Base-by-base conservation (phyloP, 1,284 basidiomycete species). In the Apiotrichum akiyoshidainum region DNA sequence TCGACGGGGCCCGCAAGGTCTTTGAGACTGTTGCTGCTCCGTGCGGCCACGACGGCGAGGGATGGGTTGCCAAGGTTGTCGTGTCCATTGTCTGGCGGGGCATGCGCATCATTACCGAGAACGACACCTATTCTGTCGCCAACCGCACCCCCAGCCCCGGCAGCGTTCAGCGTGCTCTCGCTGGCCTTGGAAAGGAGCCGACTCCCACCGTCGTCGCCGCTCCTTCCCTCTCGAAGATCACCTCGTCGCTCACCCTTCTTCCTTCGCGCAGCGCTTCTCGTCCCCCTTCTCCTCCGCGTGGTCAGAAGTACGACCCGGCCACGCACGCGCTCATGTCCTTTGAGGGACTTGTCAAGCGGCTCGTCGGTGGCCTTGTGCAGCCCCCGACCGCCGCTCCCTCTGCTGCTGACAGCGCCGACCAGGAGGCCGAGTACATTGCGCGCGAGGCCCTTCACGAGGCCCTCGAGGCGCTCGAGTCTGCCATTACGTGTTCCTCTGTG, bases 1-100 rank as follows among this genome's bases (percentile, higher is more conserved):
- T 79, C 45, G 77, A 79, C 52, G 69, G 63, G 3, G 69, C 74
- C 11, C 69, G 73, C 46, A 73, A 72, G 54, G 73, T 70, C 10
- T 68, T 79, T 34, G 75, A 77, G 52, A 54, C 68, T 51, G 63
- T 79, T 46, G 72, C 74, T 12, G 67, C 61, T 31, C 73, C 74
- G 1, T 78, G 77, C 60, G 65, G 66, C 34, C 75, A 78, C 41
- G 77, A 77, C 50, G 78, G 78, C 39, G 77, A 79, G 64, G 75
- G 72, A 11, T 79, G 78, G 78, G 65, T 76, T 19, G 76, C 77
- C 22, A 75, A 75, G 34, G 69, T 79, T 10, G 68, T 77, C 35
- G 77, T 78, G 12, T 68, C 77, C 5, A 69, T 75, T 7, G 68
- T 76, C 40, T 79, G 78, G 78, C 74, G 74, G 49, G 78, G 75